Base-by-base conservation (phyloP, 2,329 filamentous ascomycete species). In the Cordyceps farinosa region DNA sequence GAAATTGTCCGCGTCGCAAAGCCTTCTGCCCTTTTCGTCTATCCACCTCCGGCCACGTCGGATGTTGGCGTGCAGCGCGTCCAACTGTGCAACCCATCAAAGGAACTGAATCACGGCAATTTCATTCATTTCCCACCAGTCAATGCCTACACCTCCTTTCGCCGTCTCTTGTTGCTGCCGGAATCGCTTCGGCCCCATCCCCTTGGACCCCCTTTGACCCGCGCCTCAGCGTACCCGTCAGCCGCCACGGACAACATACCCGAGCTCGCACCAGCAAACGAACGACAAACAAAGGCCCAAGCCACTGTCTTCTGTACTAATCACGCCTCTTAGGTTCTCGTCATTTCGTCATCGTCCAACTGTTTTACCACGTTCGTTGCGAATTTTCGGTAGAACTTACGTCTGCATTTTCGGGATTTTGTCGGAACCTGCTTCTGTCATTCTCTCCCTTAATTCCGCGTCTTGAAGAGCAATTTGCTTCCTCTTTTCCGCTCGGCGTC, bases 291-390 rank as follows among this genome's bases (percentile, higher is more conserved):
- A 45, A 61, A 38, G 29, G 15, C 8, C 27, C 59, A 48, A 53
- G 40, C 58, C 36, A 61, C 38, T 30, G 29, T 32, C 22, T 22
- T n/a, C n/a, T 11, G 13, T 53, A n/a, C 65, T 60, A 64, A 50
- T 62, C 72, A 76, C 65, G 32, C n/a, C 30, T 15, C n/a, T 30
- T 58, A 77, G 75, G 75, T 77, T 77, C 71, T 74, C 70, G 74
- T 77, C 70, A 73, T 76, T 77, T 76, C 71, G 69, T 73, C 71
- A 77, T 75, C 73, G 72, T 73, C 62, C 74, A 72, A 70, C 71
- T 71, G 73, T 71, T 71, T 72, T 72, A 73, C 72, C 73, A 76
- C 73, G 71, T 74, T 76, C 74, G 74, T 75, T 76, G 67, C 72
- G 73, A 75, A 76, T 76, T 69, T 67, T 69, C 71, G 73, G 72